Percentiles rank a stretch among this genome's conserved stretches.
Conservation (phyloP, 768 basidiomycete genomes). For the Hydnomerulius pinastri region DNA sequence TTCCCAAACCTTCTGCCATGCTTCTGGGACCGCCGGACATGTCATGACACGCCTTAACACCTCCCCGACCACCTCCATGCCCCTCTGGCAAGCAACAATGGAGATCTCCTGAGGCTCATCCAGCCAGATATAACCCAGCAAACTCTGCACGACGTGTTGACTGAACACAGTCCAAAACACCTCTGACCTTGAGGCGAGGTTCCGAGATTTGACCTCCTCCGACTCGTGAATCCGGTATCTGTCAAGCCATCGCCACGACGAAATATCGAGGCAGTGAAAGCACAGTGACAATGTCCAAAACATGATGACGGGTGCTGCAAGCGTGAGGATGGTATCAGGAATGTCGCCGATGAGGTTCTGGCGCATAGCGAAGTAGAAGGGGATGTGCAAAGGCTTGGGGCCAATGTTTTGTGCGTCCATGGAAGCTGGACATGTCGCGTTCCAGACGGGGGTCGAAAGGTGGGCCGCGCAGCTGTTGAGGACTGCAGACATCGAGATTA, state of each 20-base stretch:
- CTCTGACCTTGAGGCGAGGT: conserved; percentile 67
- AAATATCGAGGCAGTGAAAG: conserved; percentile 84
- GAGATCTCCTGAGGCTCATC: conserved; percentile 40
- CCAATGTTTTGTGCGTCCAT: conserved; percentile 39
- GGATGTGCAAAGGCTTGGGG: conserved; percentile 36
- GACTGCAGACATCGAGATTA: too few species aligned
- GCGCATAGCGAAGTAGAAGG: conserved; percentile 57
- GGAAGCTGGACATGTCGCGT: conserved; percentile 37
- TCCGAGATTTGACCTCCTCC: conserved; percentile 70
- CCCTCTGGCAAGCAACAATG: conserved; percentile 39
- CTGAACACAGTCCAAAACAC: conserved; percentile 82
- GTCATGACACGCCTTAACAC: conserved; percentile 42
- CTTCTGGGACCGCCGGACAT: conserved; percentile 43
- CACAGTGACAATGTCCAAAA: conserved; percentile 85
- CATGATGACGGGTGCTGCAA: conserved; percentile 72
- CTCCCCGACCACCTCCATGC: conserved; percentile 43
- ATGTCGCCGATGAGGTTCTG: conserved; percentile 53
- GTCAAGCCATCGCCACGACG: conserved; percentile 74
- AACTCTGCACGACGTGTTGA: conserved; percentile 86
- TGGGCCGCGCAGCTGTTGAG: too few species aligned
- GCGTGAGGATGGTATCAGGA: conserved; percentile 70
- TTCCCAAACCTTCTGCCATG: conserved; percentile 38
- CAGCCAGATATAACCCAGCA: conserved; percentile 70
- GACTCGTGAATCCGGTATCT: conserved; percentile 88
- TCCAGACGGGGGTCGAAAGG: too few species aligned